These are phyloP conservation scores for Amaranthus hypochondriacus DNA, from an alignment of 148 eudicot species.

Conservation along the genomic window DNA sequence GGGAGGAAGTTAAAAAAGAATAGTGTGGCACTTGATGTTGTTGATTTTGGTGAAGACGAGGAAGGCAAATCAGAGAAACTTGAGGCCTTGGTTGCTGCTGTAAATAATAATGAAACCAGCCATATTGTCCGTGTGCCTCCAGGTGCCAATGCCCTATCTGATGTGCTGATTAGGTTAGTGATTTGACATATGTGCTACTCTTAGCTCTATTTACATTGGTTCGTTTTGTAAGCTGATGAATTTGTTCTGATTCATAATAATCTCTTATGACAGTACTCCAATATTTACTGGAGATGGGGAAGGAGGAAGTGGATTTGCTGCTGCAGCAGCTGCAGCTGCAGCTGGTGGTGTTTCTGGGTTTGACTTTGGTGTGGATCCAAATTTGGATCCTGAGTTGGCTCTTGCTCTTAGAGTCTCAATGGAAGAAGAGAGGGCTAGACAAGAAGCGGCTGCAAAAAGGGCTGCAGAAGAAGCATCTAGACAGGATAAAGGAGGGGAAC, in stretches of 20 bases:
- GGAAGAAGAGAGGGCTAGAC: constrained; percentile 99
- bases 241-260: not conserved
- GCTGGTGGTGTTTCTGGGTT: constrained; percentile 91
- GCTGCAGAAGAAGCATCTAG: constrained; percentile 80
- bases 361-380: constrained; percentile 99
- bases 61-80: constrained; percentile 84
- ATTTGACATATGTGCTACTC: not conserved
- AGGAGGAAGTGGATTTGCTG: constrained; percentile 93
- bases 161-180: constrained; percentile 77
- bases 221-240: not conserved
- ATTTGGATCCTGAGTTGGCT: constrained; percentile 96
- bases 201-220: not conserved
- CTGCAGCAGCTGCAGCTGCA: constrained; percentile 89
- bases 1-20: constrained; percentile 92
- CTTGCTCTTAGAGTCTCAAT: constrained; percentile 96
- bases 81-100: constrained; percentile 83
- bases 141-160: constrained; percentile 80
- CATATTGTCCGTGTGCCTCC: constrained; percentile 89
- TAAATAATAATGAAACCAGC: constrained; percentile 88
- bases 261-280: constrained; percentile 59
- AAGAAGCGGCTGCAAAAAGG: constrained; percentile 96
- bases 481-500: constrained; percentile 63
- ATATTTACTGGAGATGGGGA: constrained; percentile 96
- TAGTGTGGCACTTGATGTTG: constrained; percentile 94
- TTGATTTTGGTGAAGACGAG: constrained; percentile 94